These are phyloP conservation scores for Chaetomiaceae sp. DNA, from an alignment of 2,329 filamentous ascomycete genomes.

Conservation along the genomic window DNA sequence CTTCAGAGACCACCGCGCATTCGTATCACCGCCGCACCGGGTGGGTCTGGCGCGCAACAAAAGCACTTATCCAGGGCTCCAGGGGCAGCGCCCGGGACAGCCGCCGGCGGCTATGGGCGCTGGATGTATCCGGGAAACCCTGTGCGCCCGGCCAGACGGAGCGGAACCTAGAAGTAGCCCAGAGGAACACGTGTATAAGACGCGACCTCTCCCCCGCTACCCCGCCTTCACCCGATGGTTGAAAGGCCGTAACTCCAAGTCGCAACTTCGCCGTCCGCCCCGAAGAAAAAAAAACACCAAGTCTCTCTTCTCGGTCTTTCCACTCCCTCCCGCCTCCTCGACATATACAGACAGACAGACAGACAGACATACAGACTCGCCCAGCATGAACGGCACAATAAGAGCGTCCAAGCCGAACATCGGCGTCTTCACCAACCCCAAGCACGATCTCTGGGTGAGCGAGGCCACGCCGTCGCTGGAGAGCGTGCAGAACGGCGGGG, in stretches of 20 bases:
- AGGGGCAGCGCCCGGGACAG: not conserved
- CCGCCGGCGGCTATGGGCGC: not conserved
- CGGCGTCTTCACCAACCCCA: conserved; percentile 90
- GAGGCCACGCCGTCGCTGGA: conserved; percentile 71
- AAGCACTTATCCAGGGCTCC: not conserved
- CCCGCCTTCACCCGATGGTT: conserved; percentile 5
- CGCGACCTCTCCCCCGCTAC: conserved; percentile 10
- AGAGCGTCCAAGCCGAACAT: conserved; percentile 69
- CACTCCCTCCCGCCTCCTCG: no score
- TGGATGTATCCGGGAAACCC: not conserved
- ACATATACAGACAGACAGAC: no score
- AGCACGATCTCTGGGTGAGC: conserved; percentile 84
- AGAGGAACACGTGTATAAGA: conserved; percentile 9
- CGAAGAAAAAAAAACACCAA: no score
- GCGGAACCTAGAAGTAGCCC: conserved; percentile 1
- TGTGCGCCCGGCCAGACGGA: not conserved
- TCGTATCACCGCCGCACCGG: not conserved
- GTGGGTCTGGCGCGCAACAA: conserved; percentile 5
- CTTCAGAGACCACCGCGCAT: no score
- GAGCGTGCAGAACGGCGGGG: conserved; percentile 59
- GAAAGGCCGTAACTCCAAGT: not conserved
- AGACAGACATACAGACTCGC: no score
- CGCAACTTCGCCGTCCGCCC: no score
- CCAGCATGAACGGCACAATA: conserved; percentile 2
- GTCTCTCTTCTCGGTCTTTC: no score